These are phyloP conservation scores for Pneumocystis canis DNA, from an alignment of 1,139 yeast species.

Conservation along the genomic window DNA sequence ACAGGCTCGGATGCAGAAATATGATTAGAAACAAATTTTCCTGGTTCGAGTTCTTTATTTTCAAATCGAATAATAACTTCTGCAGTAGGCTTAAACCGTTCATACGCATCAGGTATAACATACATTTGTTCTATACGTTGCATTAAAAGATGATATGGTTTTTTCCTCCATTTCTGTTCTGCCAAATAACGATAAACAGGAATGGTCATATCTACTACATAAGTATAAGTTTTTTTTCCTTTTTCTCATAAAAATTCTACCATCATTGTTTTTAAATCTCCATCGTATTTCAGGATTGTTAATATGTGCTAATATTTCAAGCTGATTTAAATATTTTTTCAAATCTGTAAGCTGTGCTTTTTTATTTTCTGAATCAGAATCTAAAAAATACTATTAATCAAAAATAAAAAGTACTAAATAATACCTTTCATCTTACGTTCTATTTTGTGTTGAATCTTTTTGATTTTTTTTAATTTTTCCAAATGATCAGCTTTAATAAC, in stretches of 20 bases:
- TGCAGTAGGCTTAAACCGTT: conserved; percentile 72
- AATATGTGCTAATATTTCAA: conserved; percentile 14
- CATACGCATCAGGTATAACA: conserved; percentile 85
- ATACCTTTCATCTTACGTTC: not conserved
- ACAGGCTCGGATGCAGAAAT: conserved; percentile 64
- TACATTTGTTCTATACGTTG: conserved; percentile 78
- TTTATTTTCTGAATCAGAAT: conserved; percentile 3
- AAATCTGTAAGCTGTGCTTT: conserved; percentile 8
- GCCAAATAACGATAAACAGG: conserved; percentile 68
- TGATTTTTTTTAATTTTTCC: conserved; percentile 10
- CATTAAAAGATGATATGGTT: conserved; percentile 58
- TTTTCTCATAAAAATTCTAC: not conserved
- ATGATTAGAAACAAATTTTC: conserved; percentile 46
- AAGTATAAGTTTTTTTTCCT: not conserved
- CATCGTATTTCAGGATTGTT: conserved; percentile 16
- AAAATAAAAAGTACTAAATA: not conserved
- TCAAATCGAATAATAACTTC: conserved; percentile 62
- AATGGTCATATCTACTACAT: conserved; percentile 42
- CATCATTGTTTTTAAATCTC: conserved; percentile 15
- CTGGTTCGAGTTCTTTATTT: conserved; percentile 23
- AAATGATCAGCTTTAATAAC: conserved; percentile 12
- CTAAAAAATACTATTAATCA: not conserved
- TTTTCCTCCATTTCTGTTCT: conserved; percentile 54
- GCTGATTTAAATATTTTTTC: conserved; percentile 7
- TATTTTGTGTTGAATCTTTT: conserved; percentile 7